Evolutionary conservation across 305 asterid species (phyloP), one percentile per base, ranked within the genome.

Genomic region (Andrographis paniculata): DNA sequence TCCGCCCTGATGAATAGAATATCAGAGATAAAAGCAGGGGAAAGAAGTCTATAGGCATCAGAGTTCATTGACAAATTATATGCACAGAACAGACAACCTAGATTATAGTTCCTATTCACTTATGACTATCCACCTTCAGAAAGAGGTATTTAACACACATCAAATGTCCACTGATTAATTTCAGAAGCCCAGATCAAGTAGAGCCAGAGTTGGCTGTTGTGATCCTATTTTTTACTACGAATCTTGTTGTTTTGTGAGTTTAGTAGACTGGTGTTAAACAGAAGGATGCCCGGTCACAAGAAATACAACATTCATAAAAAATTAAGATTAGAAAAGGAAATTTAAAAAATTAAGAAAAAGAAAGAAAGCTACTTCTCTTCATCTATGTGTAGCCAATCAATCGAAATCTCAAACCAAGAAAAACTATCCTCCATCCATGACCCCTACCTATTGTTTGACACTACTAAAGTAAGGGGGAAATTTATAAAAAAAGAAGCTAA

Each of bases 1-100:
- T 91, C 99, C 45, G 81, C 74, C 93, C 99, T 91, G 85, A 45
- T 40, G 65, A 53, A 17, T 55, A 64, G 22, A n/a, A 38, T 40
- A 58, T 12, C 61, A 56, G 51, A 18, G 39, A 33, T 46, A 28
- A 13, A 11, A 8, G 42, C 6, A 31, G 46, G 40, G n/a, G 15
- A 46, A 45, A 7, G 55, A 43, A 38, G 14, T 54, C 24, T 40
- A 55, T 35, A 33, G 30, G 46, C 42, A 41, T 33, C 24, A 11
- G 49, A 40, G 14, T 31, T 33, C 30, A 24, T 24, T 24, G 30
- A 8, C 30, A 24, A 24, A 24, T 6, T 33, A 33, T 13, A 33
- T 33, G n/a, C 4, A 41, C 42, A 6, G 31, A 24, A 30, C 14
- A 37, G 43, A 41, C 35, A 54, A 57, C 50, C 40, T 45, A 35